These are phyloP conservation scores for Hirschfeldia incana DNA, from an alignment of 345 rosid genomes.

Conservation along the genomic window DNA sequence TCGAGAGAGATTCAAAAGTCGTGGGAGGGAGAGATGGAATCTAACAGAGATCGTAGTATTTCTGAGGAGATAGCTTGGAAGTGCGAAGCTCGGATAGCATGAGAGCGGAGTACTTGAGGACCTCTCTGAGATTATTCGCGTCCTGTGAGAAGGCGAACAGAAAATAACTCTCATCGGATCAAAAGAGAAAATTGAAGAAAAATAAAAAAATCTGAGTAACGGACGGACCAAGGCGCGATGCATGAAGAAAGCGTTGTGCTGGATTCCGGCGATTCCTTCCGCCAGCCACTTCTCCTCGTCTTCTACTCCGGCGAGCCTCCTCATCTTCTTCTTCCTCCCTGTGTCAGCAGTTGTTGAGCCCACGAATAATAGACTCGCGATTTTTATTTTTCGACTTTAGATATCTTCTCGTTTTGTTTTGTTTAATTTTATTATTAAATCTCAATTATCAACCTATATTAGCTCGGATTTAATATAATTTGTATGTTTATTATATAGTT, in stretches of 20 bases:
- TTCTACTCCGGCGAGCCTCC: conserved; percentile 57
- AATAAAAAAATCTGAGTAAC: not conserved
- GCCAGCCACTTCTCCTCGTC: conserved; percentile 96
- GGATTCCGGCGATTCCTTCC: conserved; percentile 92
- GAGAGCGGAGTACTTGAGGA: conserved; percentile 83
- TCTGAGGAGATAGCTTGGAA: conserved; percentile 90
- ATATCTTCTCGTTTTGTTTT: not conserved
- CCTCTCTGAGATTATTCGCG: conserved; percentile 80
- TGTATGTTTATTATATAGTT: too few species aligned
- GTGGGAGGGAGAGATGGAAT: conserved; percentile 11
- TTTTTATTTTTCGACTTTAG: not conserved
- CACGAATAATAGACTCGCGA: conserved; percentile 25
- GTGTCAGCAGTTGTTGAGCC: conserved; percentile 38
- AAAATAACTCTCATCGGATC: conserved; percentile 16
- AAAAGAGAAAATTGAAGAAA: not conserved
- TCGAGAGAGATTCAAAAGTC: conserved; percentile 23
- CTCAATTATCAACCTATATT: too few species aligned
- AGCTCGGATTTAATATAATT: too few species aligned
- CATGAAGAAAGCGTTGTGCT: conserved; percentile 87
- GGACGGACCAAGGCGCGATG: conserved; percentile 89
- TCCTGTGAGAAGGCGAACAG: conserved; percentile 49
- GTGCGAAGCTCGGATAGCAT: conserved; percentile 94
- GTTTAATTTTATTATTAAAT: not conserved
- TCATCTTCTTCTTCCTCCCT: conserved; percentile 25
- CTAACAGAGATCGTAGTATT: conserved; percentile 81